Percentiles rank a stretch among this genome's conserved stretches.
Conservation (phyloP, 148 eudicot species). For the Drosera capensis region DNA sequence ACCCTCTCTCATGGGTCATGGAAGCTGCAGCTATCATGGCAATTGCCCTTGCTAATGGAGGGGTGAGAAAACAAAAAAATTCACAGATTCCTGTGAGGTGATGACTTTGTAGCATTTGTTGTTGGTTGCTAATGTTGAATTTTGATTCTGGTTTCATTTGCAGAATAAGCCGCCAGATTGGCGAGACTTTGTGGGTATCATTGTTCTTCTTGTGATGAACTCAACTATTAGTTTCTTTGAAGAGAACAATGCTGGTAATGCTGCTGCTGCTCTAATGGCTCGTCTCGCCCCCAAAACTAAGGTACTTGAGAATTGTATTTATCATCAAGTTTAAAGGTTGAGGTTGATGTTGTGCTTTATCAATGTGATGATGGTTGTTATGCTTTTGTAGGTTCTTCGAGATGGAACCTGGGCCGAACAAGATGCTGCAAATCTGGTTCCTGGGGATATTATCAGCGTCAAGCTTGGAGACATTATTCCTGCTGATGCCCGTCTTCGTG, state of each 20-base stretch:
- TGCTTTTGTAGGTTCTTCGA: constrained; percentile 47
- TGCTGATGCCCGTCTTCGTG: constrained; percentile 95
- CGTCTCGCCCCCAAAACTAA: constrained; percentile 96
- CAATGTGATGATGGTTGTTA: neutral
- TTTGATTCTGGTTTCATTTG: constrained; percentile 6
- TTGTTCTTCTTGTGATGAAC: constrained; percentile 78
- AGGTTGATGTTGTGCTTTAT: neutral
- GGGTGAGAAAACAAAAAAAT: constrained; percentile 34
- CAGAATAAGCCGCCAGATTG: constrained; percentile 98
- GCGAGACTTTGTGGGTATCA: constrained; percentile 99
- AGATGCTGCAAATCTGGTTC: constrained; percentile 80
- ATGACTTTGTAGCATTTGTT: neutral
- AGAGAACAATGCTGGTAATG: constrained; percentile 98
- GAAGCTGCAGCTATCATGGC: constrained; percentile 99
- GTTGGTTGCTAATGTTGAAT: neutral
- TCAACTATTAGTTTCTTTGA: constrained; percentile 96
- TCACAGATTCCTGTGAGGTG: neutral
- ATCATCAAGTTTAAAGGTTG: neutral
- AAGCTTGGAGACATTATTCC: constrained; percentile 96
- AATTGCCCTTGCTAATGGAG: constrained; percentile 99
- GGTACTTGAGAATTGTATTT: constrained; percentile 22
- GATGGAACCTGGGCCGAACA: constrained; percentile 92
- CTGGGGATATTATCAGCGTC: constrained; percentile 82
- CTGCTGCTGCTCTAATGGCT: constrained; percentile 99
- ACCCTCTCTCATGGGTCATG: constrained; percentile 99